Percentiles rank a stretch among this genome's conserved stretches.
Conservation (phyloP, 2,329 filamentous ascomycete species). For the Colletotrichum brevisporum region DNA sequence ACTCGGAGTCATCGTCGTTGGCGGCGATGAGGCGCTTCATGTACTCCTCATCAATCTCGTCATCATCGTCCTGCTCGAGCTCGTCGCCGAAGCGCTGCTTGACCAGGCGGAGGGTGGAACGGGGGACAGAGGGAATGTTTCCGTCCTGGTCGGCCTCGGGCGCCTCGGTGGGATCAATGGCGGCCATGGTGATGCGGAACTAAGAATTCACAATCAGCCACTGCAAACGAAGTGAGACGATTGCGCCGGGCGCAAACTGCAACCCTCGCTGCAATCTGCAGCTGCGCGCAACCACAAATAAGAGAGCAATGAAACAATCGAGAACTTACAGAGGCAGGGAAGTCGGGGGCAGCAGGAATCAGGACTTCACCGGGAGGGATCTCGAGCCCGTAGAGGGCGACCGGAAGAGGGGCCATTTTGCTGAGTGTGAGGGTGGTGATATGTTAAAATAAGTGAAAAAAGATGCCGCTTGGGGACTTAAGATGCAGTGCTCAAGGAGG, state of each 20-base stretch:
- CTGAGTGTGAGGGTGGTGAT: not conserved
- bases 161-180: slow-evolving; percentile 89
- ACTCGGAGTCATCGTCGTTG: slow-evolving; percentile 69
- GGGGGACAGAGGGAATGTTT: slow-evolving; percentile 73
- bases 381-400: slow-evolving; percentile 92
- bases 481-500: slow-evolving; percentile 32
- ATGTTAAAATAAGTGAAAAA: slow-evolving; percentile 16
- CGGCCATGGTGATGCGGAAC: slow-evolving; percentile 99
- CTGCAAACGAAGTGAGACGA: not conserved
- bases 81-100: slow-evolving; percentile 77
- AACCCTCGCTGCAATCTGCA: not conserved
- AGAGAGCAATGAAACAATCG: not conserved
- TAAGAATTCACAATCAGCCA: slow-evolving; percentile 58
- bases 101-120: slow-evolving; percentile 92
- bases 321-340: slow-evolving; percentile 84
- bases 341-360: slow-evolving; percentile 83
- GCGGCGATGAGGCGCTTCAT: slow-evolving; percentile 68
- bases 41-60: slow-evolving; percentile 78
- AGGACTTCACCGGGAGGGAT: slow-evolving; percentile 88
- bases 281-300: not conserved
- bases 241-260: slow-evolving; percentile 25
- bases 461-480: slow-evolving; percentile 28
- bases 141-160: slow-evolving; percentile 75
- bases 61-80: slow-evolving; percentile 67
- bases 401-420: slow-evolving; percentile 71